Base-by-base conservation (phyloP, 139 green algal species). In the Gonium pectorale region DNA sequence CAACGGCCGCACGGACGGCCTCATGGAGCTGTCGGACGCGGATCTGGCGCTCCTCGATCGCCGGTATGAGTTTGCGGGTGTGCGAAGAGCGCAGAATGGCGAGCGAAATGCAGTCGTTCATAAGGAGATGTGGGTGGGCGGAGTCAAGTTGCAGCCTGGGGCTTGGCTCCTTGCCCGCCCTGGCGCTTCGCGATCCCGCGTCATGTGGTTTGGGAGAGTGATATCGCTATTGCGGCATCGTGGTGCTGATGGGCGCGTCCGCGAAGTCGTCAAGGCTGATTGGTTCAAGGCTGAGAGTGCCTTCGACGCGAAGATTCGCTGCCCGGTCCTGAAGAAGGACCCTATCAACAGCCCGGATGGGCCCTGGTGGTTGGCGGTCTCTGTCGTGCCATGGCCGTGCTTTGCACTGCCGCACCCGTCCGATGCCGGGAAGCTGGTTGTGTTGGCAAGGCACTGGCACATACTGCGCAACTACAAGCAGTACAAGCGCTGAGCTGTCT, bases 381-480 rank as follows among this genome's bases (percentile, higher is more conserved):
- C 11, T 2, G 29, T 77, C 29, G 68, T 77, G 27, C 68, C 68
- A 2, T 77, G 68, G 68, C 11, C 26, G 15, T 56, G 43, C 3
- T 3, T 60, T 21, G 68, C 6, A 22, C 1, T 40, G 8, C 26
- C 40, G 24, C 6, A 43, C 15, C 43, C 68, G 13, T n/a, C n/a
- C n/a, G n/a, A n/a, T n/a, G n/a, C n/a, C 13, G 67, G 40, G 4
- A 37, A 37, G 15, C 38, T 22, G 24, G 67, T 74, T 37, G 40
- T 52, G 7, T 7, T 74, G 40, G 67, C 67, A 15, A 15, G 67
- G 67, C 67, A 74, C 19, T 74, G 67, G 67, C 38, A 74, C 40
- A 74, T 74, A 4, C 67, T 74, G 40, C 35, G 40, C 6, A 54
- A 74, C 63, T 15, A n/a, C n/a, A n/a, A n/a, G n/a, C n/a, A n/a